Base-by-base conservation (phyloP, 2,329 filamentous ascomycete genomes). In the Xylariaceae sp. region DNA sequence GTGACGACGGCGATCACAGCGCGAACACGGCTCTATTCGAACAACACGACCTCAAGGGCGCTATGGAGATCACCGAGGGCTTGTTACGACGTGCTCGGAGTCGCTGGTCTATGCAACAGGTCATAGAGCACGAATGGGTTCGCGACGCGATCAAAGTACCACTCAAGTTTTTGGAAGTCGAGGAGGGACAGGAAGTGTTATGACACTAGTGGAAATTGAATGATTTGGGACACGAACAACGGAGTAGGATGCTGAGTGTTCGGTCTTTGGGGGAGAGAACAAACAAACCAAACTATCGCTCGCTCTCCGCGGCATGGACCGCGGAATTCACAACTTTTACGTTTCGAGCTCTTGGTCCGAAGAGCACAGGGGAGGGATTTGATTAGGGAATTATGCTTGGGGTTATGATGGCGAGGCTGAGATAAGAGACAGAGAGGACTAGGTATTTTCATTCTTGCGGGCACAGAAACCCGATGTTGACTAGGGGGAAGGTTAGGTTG, bases 1-100 rank as follows among this genome's bases (percentile, higher is more conserved):
- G 92, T 59, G 85, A 88, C 9, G 89, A 95, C 57, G 92, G 91
- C 41, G 91, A 96, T 57, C 94, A 95, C 80, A 91, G 96, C 53
- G 80, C 80, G 2, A 79, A 84, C 65, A 75, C 78, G 62, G 79
- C 72, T 66, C 86, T 83, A 63, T 86, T 87, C 64, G 82, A 83
- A 59, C 84, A 82, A 4, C 79, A 78, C 53, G 88, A 83, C 1
- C 82, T 95, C 55, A 80, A 86, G 44, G 91, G 90, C 0, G 92
- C 91, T 5, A 88, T 88, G 76, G 80, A 86, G 49, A 88, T 92
- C 56, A 92, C 95, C 0, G 92, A 97, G 71, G 89, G 87, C 0
- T 75, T 97, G 15, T 74, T 99, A 58, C 93, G 90, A 74, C 86
- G 95, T 63, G 90, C 89, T 2, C 85, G 89, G 51, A 89, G 86